Base-by-base conservation (phyloP, 805 yeast species). In the Kuraishia borneana region DNA sequence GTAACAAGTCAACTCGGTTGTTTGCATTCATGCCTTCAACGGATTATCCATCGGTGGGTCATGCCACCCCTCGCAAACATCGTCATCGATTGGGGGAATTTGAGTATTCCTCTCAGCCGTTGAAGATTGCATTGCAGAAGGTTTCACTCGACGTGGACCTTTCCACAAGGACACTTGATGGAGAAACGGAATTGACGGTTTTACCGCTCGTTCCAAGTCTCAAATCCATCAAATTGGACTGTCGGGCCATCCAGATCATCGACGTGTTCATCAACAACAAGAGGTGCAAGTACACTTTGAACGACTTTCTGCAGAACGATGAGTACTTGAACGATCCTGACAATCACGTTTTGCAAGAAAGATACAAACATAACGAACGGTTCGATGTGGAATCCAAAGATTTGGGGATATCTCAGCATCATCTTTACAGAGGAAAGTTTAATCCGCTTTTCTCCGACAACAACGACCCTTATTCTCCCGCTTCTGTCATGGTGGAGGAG, bases 111-210 rank as follows among this genome's bases (percentile, higher is more conserved):
- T 37, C 51, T 1, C 78, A 71, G 40, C 50, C 54, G n/a, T 75
- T 83, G 52, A 76, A 70, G 46, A 70, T 89, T 17, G 87, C 89
- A 4, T 94, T 87, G 53, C 96, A 89, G 54, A 70, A 81, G 43
- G 82, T 89, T 10, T 68, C 72, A 18, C 57, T 89, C 14, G 95
- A 88, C 50, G 73, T 89, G 3, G 94, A 87, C 51, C 60, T 88
- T 29, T 68, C 75, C n/a, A 61, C 65, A 13, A 66, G 70, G 40
- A 47, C 59, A 16, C 58, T 87, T 5, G 50, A 48, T 1, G 98
- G 97, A 12, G 67, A 71, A 43, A 85, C 96, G 0, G 96, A 88
- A 48, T 58, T 92, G 21, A 80, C 92, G 2, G 63, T 88, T 2
- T 65, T 83, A 13, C 96, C 98, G 0, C 59, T 73, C 12, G 72